Evolutionary conservation across 1,284 basidiomycete species (phyloP).

Genomic region (Cerrena zonata): DNA sequence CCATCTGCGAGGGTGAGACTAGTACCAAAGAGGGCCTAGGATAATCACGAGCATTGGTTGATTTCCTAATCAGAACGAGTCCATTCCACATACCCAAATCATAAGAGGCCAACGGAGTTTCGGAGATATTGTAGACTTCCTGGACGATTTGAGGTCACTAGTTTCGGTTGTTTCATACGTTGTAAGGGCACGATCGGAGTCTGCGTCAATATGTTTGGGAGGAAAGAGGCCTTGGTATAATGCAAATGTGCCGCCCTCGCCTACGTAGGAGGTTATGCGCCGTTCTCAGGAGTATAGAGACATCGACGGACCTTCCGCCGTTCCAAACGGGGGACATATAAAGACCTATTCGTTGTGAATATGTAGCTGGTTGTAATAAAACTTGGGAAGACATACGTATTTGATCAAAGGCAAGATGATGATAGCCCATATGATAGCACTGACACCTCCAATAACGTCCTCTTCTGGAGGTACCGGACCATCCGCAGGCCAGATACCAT

Average conservation of each 20-base stretch:
- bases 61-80: not conserved
- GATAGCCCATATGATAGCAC: conserved; percentile 60
- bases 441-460: conserved; percentile 56
- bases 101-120: conserved; percentile 44
- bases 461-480: conserved; percentile 46
- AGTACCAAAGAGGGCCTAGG: conserved; percentile 35
- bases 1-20: conserved; percentile 61
- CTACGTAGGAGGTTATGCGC: conserved; percentile 21
- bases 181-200: conserved; percentile 49
- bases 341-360: conserved; percentile 36
- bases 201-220: conserved; percentile 36
- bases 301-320: conserved; percentile 39
- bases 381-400: conserved; percentile 42
- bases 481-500: conserved; percentile 52
- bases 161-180: conserved; percentile 36
- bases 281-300: not conserved
- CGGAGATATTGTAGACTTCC: conserved; percentile 22
- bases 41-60: no score
- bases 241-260: conserved; percentile 64
- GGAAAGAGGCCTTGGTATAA: conserved; percentile 59
- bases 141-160: conserved; percentile 16
- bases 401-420: conserved; percentile 57
- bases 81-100: conserved; percentile 41
- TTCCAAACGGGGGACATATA: conserved; percentile 55
- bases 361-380: not conserved